Conservation (phyloP, 306 rosid species). For the Fragaria ananassa region DNA sequence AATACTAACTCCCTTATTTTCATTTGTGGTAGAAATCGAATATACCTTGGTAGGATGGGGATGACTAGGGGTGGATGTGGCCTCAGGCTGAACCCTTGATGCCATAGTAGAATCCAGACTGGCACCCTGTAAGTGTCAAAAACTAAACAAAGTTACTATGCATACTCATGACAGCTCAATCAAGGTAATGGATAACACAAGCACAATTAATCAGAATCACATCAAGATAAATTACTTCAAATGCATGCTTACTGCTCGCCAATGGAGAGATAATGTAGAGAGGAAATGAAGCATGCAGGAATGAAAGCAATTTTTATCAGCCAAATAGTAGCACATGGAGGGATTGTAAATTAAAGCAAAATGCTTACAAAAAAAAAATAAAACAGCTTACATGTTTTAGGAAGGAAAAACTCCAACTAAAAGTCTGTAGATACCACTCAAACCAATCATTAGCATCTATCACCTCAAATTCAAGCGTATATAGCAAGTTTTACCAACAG, state of each 20-base stretch:
- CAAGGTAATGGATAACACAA: neutral
- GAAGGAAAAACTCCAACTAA: slow-evolving; percentile 4
- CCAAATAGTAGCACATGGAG: neutral
- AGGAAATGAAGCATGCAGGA: neutral
- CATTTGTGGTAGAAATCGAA: slow-evolving; percentile 94
- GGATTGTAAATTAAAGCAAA: neutral
- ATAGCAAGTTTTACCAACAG: neutral
- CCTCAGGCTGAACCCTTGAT: slow-evolving; percentile 55
- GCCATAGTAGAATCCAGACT: slow-evolving; percentile 49
- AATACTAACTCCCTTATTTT: slow-evolving; percentile 99
- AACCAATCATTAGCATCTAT: slow-evolving; percentile 11
- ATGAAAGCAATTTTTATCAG: neutral
- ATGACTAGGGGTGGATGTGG: slow-evolving; percentile 51
- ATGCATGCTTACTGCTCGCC: neutral
- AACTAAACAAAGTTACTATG: slow-evolving; percentile 26
- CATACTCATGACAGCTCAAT: slow-evolving; percentile 12
- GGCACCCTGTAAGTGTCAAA: slow-evolving; percentile 50
- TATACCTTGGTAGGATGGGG: slow-evolving; percentile 88
- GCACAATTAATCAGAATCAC: neutral
- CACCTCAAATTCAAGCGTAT: neutral
- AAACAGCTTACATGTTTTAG: slow-evolving; percentile 2
- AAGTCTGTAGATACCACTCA: slow-evolving; percentile 1
- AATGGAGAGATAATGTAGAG: neutral
- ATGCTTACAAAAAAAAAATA: neutral
- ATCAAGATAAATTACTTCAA: neutral